Percentiles rank a stretch among this genome's conserved stretches.
Evolutionary conservation across 768 basidiomycete genomes (phyloP).

Genomic region (Gelatoporia subvermispora): DNA sequence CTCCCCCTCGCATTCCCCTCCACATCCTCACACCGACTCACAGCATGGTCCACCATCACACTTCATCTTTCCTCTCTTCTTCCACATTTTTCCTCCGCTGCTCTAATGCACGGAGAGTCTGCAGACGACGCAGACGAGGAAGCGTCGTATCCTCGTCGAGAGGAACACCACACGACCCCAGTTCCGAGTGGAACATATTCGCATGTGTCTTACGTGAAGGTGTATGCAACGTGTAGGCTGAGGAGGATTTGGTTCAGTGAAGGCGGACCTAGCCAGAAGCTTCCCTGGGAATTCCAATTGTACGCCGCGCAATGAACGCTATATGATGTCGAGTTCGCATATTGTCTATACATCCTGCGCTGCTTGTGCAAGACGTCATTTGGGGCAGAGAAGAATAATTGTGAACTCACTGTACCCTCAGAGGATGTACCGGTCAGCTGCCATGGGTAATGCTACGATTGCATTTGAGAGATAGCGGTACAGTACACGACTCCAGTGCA

Average conservation of each 20-base stretch:
- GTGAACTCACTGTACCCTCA: too few species aligned
- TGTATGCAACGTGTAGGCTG: constrained; percentile 75
- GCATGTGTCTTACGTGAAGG: constrained; percentile 66
- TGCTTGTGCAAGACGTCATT: too few species aligned
- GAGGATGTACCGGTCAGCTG: too few species aligned
- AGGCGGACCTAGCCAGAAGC: constrained; percentile 41
- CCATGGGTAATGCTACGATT: too few species aligned
- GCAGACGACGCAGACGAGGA: constrained; percentile 19
- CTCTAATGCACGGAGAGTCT: constrained; percentile 23
- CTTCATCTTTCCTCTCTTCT: constrained; percentile 58
- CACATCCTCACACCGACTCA: constrained; percentile 50
- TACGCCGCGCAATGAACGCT: constrained; percentile 33
- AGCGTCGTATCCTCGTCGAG: constrained; percentile 6
- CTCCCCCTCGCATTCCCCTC: constrained; percentile 66
- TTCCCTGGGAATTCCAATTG: constrained; percentile 76
- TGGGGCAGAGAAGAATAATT: too few species aligned
- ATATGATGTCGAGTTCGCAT: neutral
- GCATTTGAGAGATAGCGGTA: too few species aligned
- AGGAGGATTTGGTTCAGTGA: constrained; percentile 75
- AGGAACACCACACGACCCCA: constrained; percentile 5
- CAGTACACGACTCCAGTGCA: too few species aligned
- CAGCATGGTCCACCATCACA: constrained; percentile 63
- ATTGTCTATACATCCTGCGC: neutral
- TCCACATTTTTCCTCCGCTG: constrained; percentile 52
- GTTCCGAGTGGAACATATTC: constrained; percentile 55